Conservation (phyloP, 2,329 filamentous ascomycete genomes). For the Purpureocillium lavendulum region DNA sequence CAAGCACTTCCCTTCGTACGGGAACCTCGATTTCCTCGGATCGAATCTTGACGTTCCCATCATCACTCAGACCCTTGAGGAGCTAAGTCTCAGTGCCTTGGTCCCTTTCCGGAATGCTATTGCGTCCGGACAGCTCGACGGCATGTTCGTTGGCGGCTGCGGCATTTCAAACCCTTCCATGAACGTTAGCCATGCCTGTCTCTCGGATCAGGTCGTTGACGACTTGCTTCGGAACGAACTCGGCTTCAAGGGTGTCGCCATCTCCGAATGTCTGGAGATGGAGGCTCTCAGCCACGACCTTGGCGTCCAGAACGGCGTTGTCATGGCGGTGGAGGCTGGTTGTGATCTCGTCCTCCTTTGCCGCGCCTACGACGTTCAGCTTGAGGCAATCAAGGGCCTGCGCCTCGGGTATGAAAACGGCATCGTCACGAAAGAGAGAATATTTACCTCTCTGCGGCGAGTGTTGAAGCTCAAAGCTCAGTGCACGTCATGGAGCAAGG, state of each 20-base stretch:
- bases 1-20: conserved; percentile 95
- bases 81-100: conserved; percentile 82
- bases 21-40: conserved; percentile 86
- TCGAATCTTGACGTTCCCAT: conserved; percentile 89
- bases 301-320: conserved; percentile 90
- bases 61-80: conserved; percentile 89
- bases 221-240: conserved; percentile 82
- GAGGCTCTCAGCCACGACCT: conserved; percentile 92
- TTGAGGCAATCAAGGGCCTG: conserved; percentile 84
- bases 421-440: conserved; percentile 72
- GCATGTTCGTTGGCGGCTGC: conserved; percentile 93
- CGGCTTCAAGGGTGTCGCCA: conserved; percentile 83
- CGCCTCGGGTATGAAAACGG: conserved; percentile 86
- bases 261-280: conserved; percentile 96
- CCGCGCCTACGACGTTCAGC: conserved; percentile 77
- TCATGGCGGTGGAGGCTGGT: conserved; percentile 95
- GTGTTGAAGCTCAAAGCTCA: conserved; percentile 74
- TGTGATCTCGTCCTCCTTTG: conserved; percentile 89
- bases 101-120: conserved; percentile 91
- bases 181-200: conserved; percentile 90
- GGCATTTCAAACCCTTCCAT: conserved; percentile 86
- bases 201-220: conserved; percentile 89
- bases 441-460: conserved; percentile 71
- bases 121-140: conserved; percentile 69
- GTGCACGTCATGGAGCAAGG: conserved; percentile 86